Base-by-base conservation (phyloP, 192 early-diverging fungal genomes). In the Entomortierella parvispora region DNA sequence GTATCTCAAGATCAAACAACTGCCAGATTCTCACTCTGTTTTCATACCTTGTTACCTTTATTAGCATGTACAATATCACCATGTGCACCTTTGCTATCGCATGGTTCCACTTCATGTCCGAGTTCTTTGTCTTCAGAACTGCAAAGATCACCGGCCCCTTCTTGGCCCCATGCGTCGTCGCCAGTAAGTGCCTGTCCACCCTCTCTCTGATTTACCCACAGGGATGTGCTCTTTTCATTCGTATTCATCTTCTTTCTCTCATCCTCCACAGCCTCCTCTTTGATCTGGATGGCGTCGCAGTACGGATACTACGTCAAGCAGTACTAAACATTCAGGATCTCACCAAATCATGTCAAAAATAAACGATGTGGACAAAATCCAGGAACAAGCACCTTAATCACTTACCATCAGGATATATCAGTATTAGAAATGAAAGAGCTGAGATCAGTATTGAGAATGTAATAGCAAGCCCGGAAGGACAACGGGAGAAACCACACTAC, bases 11-110 rank as follows among this genome's bases (percentile, higher is more conserved):
- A 3, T 40, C 50, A 34, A 10, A 45, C 2, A 26, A 7, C 18
- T 9, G 1, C 11, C 12, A 46, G 31, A 17, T 23, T 33, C 12
- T 42, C 45, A 42, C 9, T 11, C 22, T 18, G 9, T 2, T 1
- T 20, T 67, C 25, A 0, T 45, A 4, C 54, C 59, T 52, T 22
- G 34, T 80, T 20, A n/a, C 81, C 25, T 84, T 69, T 17, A 40
- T 25, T 61, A 88, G 84, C 12, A 81, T 88, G 80, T 88, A 88
- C 45, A 66, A 86, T 31, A 71, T 88, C 25, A 69, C 65, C 14
- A 80, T 91, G 46, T 89, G 88, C 85, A 89, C 92, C 11, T 93
- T 89, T 55, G 86, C 85, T 14, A 90, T 92, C 65, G 92, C 90
- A 5, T 86, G 86, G 67, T 52, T 83, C 7, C 91, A 94, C 71